Conservation (phyloP, 768 basidiomycete genomes). For the Sporobolomyces phaffii region DNA sequence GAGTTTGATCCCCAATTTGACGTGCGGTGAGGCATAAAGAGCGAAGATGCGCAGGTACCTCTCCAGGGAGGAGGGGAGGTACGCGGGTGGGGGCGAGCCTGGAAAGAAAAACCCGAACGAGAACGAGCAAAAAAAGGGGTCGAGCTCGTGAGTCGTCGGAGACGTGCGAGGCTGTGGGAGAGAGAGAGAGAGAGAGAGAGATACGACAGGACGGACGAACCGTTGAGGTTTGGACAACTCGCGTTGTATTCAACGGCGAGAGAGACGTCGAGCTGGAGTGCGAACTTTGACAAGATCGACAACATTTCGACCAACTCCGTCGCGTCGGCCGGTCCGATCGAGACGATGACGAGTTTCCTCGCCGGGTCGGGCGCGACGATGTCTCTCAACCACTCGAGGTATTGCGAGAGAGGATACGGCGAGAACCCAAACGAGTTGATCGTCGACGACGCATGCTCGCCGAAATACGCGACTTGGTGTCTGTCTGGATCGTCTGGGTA, state of each 20-base stretch:
- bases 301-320: constrained; percentile 56
- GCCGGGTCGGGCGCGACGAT: constrained; percentile 49
- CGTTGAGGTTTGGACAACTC: constrained; percentile 66
- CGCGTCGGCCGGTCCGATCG: constrained; percentile 55
- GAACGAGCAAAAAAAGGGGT: background rate
- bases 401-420: constrained; percentile 62
- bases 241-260: constrained; percentile 77
- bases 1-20: constrained; percentile 70
- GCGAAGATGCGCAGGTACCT: constrained; percentile 58
- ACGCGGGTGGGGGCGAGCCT: constrained; percentile 57
- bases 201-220: no score
- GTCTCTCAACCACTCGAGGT: constrained; percentile 59
- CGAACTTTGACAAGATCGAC: constrained; percentile 57
- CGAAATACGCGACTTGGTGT: constrained; percentile 51
- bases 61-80: constrained; percentile 54
- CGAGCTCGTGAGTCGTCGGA: no score
- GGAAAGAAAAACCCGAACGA: constrained; percentile 14
- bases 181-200: background rate
- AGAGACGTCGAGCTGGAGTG: constrained; percentile 46
- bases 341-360: constrained; percentile 59
- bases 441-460: constrained; percentile 53
- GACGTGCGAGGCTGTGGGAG: background rate
- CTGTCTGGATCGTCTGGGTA: constrained; percentile 58
- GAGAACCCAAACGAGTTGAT: constrained; percentile 85
- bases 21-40: constrained; percentile 51